Evolutionary conservation across 2,329 filamentous ascomycete genomes (phyloP).

Genomic region (Trichoderma cornu-damae): DNA sequence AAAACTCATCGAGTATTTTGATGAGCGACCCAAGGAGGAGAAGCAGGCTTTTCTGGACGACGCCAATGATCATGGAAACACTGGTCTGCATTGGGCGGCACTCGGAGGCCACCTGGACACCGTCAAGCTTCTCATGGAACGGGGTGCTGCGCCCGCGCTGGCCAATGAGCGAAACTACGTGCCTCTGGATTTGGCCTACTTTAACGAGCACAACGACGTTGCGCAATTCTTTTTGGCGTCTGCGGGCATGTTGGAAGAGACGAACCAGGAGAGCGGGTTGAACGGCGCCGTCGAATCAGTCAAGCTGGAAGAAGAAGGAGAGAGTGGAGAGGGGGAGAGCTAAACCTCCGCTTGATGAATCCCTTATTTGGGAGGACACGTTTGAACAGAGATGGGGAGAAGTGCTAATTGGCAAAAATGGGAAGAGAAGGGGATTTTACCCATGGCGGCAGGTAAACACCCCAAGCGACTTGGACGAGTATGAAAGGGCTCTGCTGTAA

Average conservation of each 20-base stretch:
- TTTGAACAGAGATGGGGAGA: neutral
- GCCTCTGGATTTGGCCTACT: constrained; percentile 67
- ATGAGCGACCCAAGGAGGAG: constrained; percentile 36
- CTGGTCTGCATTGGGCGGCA: constrained; percentile 88
- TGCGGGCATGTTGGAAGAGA: constrained; percentile 43
- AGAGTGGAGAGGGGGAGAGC: constrained; percentile 21
- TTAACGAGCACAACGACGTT: constrained; percentile 61
- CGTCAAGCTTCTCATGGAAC: constrained; percentile 70
- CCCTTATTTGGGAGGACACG: neutral
- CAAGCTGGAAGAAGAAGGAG: constrained; percentile 36
- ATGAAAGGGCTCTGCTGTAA: too few species aligned
- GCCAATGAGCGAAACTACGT: constrained; percentile 83
- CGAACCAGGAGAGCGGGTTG: constrained; percentile 43
- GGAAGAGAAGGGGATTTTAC: neutral
- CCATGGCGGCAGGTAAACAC: neutral
- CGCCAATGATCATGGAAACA: constrained; percentile 80
- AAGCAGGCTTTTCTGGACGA: constrained; percentile 57
- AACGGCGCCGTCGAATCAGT: constrained; percentile 36
- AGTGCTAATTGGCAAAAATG: neutral
- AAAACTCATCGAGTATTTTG: constrained; percentile 40
- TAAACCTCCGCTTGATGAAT: constrained; percentile 6
- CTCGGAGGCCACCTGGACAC: constrained; percentile 79
- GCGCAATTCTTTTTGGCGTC: constrained; percentile 56
- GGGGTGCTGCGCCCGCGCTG: constrained; percentile 70
- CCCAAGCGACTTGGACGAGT: neutral